A percentile compares a stretch with the other conserved stretches of the same genome.
Evolutionary conservation across 2,329 filamentous ascomycete genomes (phyloP).

Genomic region (Fusarium sp.): DNA sequence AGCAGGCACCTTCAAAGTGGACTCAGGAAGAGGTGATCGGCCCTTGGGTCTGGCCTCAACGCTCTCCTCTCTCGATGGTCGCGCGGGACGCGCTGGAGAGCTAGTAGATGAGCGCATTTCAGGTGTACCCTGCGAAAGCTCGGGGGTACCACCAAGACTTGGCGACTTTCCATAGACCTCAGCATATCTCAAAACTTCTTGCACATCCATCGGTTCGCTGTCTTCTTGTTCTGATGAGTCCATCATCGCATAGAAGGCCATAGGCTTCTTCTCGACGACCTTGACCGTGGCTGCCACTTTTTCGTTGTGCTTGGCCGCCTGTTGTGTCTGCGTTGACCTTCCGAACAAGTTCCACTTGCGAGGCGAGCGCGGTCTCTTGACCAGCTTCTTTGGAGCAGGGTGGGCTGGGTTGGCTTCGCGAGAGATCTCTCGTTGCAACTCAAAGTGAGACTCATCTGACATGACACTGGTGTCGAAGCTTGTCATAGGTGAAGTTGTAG

Average conservation of each 20-base stretch:
- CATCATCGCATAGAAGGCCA: conserved; percentile 75
- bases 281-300: conserved; percentile 67
- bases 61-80: conserved; percentile 8
- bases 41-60: conserved; percentile 19
- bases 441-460: conserved; percentile 69
- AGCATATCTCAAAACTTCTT: conserved; percentile 67
- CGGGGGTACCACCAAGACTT: conserved; percentile 31
- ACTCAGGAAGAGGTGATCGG: conserved; percentile 22
- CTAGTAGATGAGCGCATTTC: conserved; percentile 33
- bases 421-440: conserved; percentile 57
- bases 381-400: conserved; percentile 66
- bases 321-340: conserved; percentile 63
- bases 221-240: conserved; percentile 72
- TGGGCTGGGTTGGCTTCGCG: conserved; percentile 50
- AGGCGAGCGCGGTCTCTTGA: conserved; percentile 69
- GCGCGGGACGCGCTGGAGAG: conserved; percentile 22
- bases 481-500: conserved; percentile 65
- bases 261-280: conserved; percentile 64
- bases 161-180: conserved; percentile 54
- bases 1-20: conserved; percentile 17
- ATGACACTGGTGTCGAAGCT: conserved; percentile 72
- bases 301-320: conserved; percentile 57
- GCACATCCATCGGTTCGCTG: conserved; percentile 57
- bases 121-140: conserved; percentile 28
- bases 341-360: conserved; percentile 77